Evolutionary conservation across 1,284 basidiomycete genomes (phyloP).

Genomic region (Butyriboletus appendiculatus): DNA sequence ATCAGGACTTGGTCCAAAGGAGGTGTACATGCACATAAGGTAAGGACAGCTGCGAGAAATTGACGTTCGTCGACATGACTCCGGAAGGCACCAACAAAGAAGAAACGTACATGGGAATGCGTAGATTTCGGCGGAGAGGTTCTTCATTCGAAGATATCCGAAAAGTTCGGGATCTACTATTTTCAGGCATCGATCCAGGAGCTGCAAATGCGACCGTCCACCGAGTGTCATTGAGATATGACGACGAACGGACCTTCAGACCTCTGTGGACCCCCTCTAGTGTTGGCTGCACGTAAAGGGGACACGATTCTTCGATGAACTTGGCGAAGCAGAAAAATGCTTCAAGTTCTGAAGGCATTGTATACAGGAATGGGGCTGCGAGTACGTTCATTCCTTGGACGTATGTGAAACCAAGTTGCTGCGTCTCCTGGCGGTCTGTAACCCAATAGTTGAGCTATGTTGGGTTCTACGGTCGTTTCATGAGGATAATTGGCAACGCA

Average conservation of each 20-base stretch:
- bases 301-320: slow-evolving; percentile 93
- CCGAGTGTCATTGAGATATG: not conserved
- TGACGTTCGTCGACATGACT: slow-evolving; percentile 1
- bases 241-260: slow-evolving; percentile 65
- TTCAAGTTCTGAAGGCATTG: slow-evolving; percentile 93
- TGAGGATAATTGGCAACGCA: slow-evolving; percentile 32
- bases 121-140: slow-evolving; percentile 97
- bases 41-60: slow-evolving; percentile 76
- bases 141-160: slow-evolving; percentile 81
- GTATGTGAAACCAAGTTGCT: slow-evolving; percentile 85
- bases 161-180: slow-evolving; percentile 89
- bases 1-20: slow-evolving; percentile 92
- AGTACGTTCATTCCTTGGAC: slow-evolving; percentile 99
- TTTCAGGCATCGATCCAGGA: slow-evolving; percentile 89
- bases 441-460: not conserved
- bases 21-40: slow-evolving; percentile 94
- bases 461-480: not conserved
- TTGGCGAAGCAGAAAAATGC: slow-evolving; percentile 95
- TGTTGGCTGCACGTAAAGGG: slow-evolving; percentile 94
- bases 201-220: slow-evolving; percentile 44
- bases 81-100: not conserved
- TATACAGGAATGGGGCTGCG: slow-evolving; percentile 95
- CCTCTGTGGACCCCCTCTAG: slow-evolving; percentile 94
- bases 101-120: slow-evolving; percentile 87
- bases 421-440: slow-evolving; percentile 68